Evolutionary conservation across 2,329 filamentous ascomycete genomes (phyloP), one percentile per base, ranked within the genome.

Genomic region (Fusarium sp.): DNA sequence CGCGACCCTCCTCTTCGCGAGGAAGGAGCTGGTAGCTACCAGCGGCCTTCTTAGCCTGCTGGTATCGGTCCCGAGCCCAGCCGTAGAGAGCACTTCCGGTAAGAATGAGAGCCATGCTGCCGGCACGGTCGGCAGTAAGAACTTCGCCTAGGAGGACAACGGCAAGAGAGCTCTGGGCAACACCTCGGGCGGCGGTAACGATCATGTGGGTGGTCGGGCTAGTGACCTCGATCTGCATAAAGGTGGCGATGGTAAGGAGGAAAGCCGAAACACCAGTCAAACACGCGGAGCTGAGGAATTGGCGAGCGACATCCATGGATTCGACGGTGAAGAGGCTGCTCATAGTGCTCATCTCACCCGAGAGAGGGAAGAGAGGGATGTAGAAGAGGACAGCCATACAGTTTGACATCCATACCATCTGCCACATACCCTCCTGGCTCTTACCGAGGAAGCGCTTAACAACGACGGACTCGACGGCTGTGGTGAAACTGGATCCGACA

Each of bases 351-450:
- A 74, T 63, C 44, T 74, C 72, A 18, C 72, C 72, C 3, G 72
- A 74, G 16, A 74, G 70, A 36, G 72, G 72, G 16, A 74, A 63
- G 28, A 74, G 72, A 23, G 72, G 72, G 16, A 72, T 59, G 16
- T 74, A 74, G 57, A 74, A 74, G 40, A 72, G 62, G 12, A 72
- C 36, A 13, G 72, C 72, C 72, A 74, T 72, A 40, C 62, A 69
- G 68, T 74, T 74, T 26, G 72, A 74, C 72, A 74, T 74, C 72
- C 72, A 74, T 30, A 74, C 72, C 72, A 74, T 74, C 68, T 74
- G 72, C 72, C 72, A 74, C 70, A 74, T 74, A 33, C 72, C 72
- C 57, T 74, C 72, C 50, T 65, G 63, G 49, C 68, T 70, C 70
- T 74, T 74, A 23, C 72, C 72, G 11, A 74, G 70, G 59, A 74